Conservation (phyloP, 371 early-diverging fungal genomes). For the Rhizopus stolonifer region DNA sequence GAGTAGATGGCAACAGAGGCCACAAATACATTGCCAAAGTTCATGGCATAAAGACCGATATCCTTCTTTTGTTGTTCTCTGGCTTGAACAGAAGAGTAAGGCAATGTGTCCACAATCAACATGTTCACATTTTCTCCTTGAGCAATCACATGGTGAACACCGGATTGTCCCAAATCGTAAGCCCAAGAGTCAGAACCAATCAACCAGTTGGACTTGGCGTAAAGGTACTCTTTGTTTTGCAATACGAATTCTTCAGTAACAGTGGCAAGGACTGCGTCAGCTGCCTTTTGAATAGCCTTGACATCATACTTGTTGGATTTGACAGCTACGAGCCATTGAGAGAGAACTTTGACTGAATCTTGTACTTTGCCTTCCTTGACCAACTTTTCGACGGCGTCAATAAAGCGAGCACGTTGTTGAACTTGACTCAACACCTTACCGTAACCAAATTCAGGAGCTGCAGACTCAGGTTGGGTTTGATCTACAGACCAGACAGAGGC, state of each 20-base stretch:
- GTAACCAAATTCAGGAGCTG: constrained; percentile 85
- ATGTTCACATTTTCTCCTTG: constrained; percentile 86
- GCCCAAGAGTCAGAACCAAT: constrained; percentile 87
- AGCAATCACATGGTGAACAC: constrained; percentile 87
- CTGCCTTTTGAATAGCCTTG: constrained; percentile 40
- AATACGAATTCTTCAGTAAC: constrained; percentile 32
- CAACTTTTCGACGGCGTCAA: constrained; percentile 57
- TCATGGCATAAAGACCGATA: constrained; percentile 92
- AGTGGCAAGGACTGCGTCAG: constrained; percentile 32
- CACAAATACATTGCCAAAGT: constrained; percentile 85
- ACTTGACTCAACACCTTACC: constrained; percentile 70
- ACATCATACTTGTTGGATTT: constrained; percentile 53
- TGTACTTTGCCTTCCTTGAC: constrained; percentile 56
- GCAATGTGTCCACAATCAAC: constrained; percentile 81
- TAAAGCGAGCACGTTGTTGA: constrained; percentile 70
- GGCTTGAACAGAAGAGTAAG: constrained; percentile 60
- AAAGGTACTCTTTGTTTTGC: constrained; percentile 40
- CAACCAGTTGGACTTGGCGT: constrained; percentile 79
- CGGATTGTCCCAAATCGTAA: constrained; percentile 84
- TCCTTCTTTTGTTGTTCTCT: constrained; percentile 87
- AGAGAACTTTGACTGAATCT: constrained; percentile 58
- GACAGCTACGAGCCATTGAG: constrained; percentile 68
- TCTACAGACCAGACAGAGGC: constrained; percentile 48
- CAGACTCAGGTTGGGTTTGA: constrained; percentile 39
- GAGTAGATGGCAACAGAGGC: constrained; percentile 87